Conservation (phyloP, 2,329 filamentous ascomycete genomes). For the Nemania serpens region DNA sequence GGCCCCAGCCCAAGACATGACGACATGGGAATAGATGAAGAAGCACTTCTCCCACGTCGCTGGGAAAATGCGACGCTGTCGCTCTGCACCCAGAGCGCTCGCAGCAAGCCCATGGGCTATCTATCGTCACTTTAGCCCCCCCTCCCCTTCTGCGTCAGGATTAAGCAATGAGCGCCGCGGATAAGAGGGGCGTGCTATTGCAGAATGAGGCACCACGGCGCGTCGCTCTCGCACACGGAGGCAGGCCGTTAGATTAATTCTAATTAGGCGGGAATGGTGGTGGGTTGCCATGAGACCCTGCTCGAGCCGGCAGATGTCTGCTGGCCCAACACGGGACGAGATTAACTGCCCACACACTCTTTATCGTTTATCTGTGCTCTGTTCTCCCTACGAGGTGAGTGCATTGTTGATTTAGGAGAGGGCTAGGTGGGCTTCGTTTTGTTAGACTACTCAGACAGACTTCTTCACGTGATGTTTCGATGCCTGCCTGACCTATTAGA, state of each 20-base stretch:
- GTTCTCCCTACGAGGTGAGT: neutral
- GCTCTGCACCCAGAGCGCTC: too few species aligned
- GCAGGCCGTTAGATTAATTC: slow-evolving; percentile 15
- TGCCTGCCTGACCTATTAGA: too few species aligned
- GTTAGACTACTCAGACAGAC: neutral
- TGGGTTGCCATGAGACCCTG: slow-evolving; percentile 3
- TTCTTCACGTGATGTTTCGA: neutral
- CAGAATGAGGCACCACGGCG: slow-evolving; percentile 3
- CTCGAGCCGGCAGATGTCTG: slow-evolving; percentile 12
- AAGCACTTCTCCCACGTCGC: neutral
- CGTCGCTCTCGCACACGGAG: neutral
- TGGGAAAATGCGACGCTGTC: neutral
- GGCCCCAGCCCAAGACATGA: slow-evolving; percentile 3
- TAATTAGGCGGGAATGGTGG: slow-evolving; percentile 19
- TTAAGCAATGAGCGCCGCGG: neutral
- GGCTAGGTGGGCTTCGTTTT: neutral
- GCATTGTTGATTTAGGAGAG: neutral
- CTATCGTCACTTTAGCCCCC: too few species aligned
- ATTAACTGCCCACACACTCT: neutral
- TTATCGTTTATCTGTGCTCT: neutral
- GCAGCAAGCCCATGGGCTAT: too few species aligned
- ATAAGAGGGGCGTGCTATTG: neutral
- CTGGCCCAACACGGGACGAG: neutral
- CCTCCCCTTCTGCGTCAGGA: slow-evolving; percentile 5
- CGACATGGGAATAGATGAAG: neutral